phyloP scores from a whole-genome alignment of 208 protist genomes.

The Novymonas esmeraldas region DNA sequence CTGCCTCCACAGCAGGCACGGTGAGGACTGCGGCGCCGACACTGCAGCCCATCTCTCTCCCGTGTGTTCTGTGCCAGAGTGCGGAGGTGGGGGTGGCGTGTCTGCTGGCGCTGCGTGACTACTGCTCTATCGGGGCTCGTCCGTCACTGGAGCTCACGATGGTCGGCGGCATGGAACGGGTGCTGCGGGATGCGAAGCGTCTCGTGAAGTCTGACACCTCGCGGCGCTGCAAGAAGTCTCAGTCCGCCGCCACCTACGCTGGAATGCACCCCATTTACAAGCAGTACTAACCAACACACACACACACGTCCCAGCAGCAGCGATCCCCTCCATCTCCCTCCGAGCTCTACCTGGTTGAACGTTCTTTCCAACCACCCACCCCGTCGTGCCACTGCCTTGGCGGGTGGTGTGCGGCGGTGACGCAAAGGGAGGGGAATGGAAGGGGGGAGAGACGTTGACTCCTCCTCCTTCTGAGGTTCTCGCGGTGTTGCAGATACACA shows the following conservation, averaged over 20 bases:
- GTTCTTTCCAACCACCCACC: no score
- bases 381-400: no score
- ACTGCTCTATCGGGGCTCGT: conserved; percentile 54
- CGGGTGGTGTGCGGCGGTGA: no score
- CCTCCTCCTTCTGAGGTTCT: no score
- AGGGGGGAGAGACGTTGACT: no score
- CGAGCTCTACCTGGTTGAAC: no score
- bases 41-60: conserved; percentile 42
- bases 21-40: conserved; percentile 1
- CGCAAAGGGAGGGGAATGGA: no score
- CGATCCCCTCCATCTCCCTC: no score
- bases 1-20: background rate
- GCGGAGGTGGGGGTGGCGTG: conserved; percentile 70
- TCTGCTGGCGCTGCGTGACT: conserved; percentile 77
- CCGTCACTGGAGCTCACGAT: conserved; percentile 42
- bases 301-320: no score
- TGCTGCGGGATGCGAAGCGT: conserved; percentile 72
- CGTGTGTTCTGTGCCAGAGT: conserved; percentile 73
- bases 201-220: conserved; percentile 25
- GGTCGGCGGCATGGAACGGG: conserved; percentile 67
- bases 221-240: conserved; percentile 23
- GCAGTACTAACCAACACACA: conserved; percentile 43
- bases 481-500: no score
- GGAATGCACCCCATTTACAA: conserved; percentile 45
- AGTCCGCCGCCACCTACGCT: conserved; percentile 14